Evolutionary conservation across 371 early-diverging fungal genomes (phyloP), one percentile per base, ranked within the genome.

Genomic region (Quaeritorhiza haematococci): DNA sequence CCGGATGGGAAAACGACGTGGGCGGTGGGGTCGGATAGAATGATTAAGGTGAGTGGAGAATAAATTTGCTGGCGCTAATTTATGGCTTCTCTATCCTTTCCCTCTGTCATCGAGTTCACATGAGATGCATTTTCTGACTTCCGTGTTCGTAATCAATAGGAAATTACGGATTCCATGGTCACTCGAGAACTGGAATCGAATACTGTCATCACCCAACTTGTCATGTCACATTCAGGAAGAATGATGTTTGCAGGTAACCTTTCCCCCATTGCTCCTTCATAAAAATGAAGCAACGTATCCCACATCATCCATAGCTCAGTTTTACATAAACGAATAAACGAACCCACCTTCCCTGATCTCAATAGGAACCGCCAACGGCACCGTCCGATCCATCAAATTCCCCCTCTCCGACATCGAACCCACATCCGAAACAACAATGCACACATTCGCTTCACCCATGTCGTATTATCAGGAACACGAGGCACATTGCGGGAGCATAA

Each of bases 1-100:
- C 62, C 71, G 32, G 74, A 77, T 64, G 70, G 71, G 4, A 73
- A 64, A 54, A 53, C 56, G 41, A 44, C 76, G 19, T 81, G 56
- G 55, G 79, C 79, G 4, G 82, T 81, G 15, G 82, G 82, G 7
- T 65, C 63, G 50, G 82, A 81, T 53, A 77, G 72, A 59, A 75
- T 74, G 8, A 49, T 80, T n/a, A 77, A 78, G 63, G 71, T 69
- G 59, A 0, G 45, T 32, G 23, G 23, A 21, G 6, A 23, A 6
- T 21, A 27, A 19, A 10, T 23, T 10, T n/a, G n/a, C n/a, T 10
- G 13, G 13, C 10, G 10, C 38, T 38, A 10, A 13, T 38, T 38
- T 10, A 10, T 38, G 38, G n/a, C 38, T 13, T 38, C 13, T n/a
- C 10, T 38, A 10, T 13, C n/a, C 38, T 13, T 13, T n/a, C 38